Base-by-base conservation (phyloP, 345 rosid genomes). In the Arabidopsis arenosa region DNA sequence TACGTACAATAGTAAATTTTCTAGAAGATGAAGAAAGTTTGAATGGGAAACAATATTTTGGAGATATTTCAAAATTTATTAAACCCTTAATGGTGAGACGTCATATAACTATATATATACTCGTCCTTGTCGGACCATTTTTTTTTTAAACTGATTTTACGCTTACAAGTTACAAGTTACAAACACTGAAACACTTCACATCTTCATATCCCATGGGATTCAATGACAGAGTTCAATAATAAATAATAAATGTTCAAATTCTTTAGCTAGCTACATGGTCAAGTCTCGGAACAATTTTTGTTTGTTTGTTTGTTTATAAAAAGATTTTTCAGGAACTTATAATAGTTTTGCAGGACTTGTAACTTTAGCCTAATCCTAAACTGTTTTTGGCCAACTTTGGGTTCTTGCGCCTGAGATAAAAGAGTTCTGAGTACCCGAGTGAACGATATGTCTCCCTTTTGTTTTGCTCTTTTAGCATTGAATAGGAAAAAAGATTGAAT, bases 41-140 rank as follows among this genome's bases (percentile, higher is more conserved):
- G 76, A 73, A 57, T 78, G 77, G 47, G 81, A 78, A 78, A 73
- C 81, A 78, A 78, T 72, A 33, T 40, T 71, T 77, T 77, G 76
- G 76, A 75, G 58, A 76, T 47, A 28, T 71, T 77, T 77, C 76
- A 65, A 40, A 64, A 48, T 65, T 77, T 77, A 58, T 77, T 48
- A 71, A 39, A 71, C 43, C 44, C 61, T 44, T 39, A 56, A 70
- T 63, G 80, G 80, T 77, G 70, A 70, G 66, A 70, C 61, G 80
- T 77, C 80, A 13, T 43, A 70, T 55, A 66, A 55, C 60, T 49
- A 32, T 59, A 28, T 28, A 28, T 28, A 28, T 28, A 47, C 61
- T 75, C 79, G 73, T 56, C 18, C 43, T 43, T 56, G 43, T 55
- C 41, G 63, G 73, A 68, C 40, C 10, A 3, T 41, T 12, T 41